Evolutionary conservation across 2,329 filamentous ascomycete genomes (phyloP).

Genomic region (Didymella glomerata): DNA sequence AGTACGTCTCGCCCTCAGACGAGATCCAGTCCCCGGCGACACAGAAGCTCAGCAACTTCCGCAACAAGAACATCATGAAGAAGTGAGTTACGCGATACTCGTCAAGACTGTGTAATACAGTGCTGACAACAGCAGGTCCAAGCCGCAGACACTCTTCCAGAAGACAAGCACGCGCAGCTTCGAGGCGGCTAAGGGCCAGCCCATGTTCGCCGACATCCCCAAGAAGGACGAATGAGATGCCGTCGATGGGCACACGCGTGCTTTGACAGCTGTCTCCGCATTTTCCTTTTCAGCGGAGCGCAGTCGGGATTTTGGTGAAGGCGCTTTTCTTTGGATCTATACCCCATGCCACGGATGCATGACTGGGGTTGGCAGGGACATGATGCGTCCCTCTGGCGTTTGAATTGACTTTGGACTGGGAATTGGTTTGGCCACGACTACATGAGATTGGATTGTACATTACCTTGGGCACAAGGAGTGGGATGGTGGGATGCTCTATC

Average conservation of each 20-base stretch:
- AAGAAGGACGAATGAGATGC: conserved; percentile 30
- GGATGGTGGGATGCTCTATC: conserved; percentile 20
- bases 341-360: conserved; percentile 23
- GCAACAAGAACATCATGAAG: conserved; percentile 82
- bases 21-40: conserved; percentile 88
- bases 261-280: conserved; percentile 13
- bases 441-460: conserved; percentile 24
- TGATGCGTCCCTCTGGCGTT: conserved; percentile 18
- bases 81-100: conserved; percentile 51
- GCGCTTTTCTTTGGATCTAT: conserved; percentile 24
- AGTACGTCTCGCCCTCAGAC: conserved; percentile 85
- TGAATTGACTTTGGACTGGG: background rate
- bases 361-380: conserved; percentile 14
- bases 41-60: conserved; percentile 81
- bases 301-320: conserved; percentile 16
- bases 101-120: too few relatives aligned
- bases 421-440: conserved; percentile 20
- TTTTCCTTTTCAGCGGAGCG: conserved; percentile 6
- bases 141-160: conserved; percentile 54
- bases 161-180: conserved; percentile 53
- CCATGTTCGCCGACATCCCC: conserved; percentile 51
- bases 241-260: conserved; percentile 10
- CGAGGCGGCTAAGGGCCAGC: conserved; percentile 44
- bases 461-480: conserved; percentile 15
- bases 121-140: conserved; percentile 42